Evolutionary conservation across 345 rosid genomes (phyloP).

Genomic region (Citrus mangshanensis): DNA sequence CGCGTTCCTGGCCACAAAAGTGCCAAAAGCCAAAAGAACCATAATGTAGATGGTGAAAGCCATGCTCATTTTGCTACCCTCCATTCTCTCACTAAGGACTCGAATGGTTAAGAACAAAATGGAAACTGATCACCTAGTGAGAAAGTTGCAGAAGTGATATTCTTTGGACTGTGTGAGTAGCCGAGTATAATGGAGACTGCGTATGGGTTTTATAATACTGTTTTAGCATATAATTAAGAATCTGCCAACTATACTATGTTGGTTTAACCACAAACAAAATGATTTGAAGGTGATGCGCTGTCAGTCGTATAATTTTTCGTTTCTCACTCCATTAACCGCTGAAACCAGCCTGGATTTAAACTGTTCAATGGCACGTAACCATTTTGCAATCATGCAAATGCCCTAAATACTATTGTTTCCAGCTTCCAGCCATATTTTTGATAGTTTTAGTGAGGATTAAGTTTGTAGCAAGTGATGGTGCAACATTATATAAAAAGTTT

Average conservation of each 20-base stretch:
- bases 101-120: not conserved
- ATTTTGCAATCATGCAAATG: not conserved
- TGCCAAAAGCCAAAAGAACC: conserved; percentile 10
- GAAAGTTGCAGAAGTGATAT: not conserved
- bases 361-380: conserved; percentile 5
- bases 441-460: not conserved
- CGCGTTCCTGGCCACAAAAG: conserved; percentile 12
- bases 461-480: not conserved
- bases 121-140: not conserved
- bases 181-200: not conserved
- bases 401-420: not conserved
- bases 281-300: conserved; percentile 25
- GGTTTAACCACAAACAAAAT: conserved; percentile 27
- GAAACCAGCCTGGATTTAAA: conserved; percentile 21
- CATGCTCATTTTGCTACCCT: conserved; percentile 21
- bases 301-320: not conserved
- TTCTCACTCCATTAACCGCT: not conserved
- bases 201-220: conserved; percentile 13
- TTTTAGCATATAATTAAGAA: conserved; percentile 8
- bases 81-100: conserved; percentile 18
- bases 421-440: not conserved
- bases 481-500: not conserved
- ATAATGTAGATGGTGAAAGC: conserved; percentile 23
- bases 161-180: not conserved
- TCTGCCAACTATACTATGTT: conserved; percentile 25